These are phyloP conservation scores for Hymenoscyphus fraxineus DNA, from an alignment of 2,329 filamentous ascomycete genomes.

Conservation along the genomic window DNA sequence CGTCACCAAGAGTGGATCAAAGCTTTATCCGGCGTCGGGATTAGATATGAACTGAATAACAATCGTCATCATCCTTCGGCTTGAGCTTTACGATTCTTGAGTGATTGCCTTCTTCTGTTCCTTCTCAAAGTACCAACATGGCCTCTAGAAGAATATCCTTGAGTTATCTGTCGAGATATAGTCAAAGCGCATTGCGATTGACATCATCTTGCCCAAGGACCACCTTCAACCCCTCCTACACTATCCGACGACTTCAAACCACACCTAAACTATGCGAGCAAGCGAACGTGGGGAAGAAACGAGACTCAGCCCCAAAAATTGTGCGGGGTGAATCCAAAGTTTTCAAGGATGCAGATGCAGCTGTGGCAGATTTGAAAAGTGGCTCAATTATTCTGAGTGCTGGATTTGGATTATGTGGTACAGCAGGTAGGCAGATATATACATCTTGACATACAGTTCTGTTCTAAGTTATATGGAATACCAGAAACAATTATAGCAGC, in stretches of 20 bases:
- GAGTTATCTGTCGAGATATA: constrained; percentile 18
- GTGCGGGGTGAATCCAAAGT: constrained; percentile 27
- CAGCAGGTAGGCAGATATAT: constrained; percentile 51
- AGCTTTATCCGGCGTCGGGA: constrained; percentile 5
- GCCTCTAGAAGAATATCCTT: constrained; percentile 23
- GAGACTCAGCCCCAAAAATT: constrained; percentile 25
- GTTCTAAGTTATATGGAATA: neutral
- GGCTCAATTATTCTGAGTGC: constrained; percentile 70
- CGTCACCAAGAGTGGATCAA: constrained; percentile 3
- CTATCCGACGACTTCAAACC: constrained; percentile 18
- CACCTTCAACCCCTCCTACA: constrained; percentile 10
- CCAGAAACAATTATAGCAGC: constrained; percentile 68
- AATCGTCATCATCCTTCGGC: constrained; percentile 5
- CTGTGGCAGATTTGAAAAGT: constrained; percentile 40
- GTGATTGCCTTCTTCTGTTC: constrained; percentile 2
- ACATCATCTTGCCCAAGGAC: constrained; percentile 13
- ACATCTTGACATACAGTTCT: neutral
- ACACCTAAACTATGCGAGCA: constrained; percentile 18
- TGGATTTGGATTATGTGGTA: constrained; percentile 79
- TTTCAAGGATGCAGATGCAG: constrained; percentile 29
- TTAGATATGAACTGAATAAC: constrained; percentile 5
- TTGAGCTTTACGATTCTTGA: neutral
- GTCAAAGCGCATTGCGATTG: constrained; percentile 10
- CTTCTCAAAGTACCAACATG: constrained; percentile 15
- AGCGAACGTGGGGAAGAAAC: constrained; percentile 24